phyloP scores from a whole-genome alignment of 352 stramenopile genomes.

The Plasmopara viticola region DNA sequence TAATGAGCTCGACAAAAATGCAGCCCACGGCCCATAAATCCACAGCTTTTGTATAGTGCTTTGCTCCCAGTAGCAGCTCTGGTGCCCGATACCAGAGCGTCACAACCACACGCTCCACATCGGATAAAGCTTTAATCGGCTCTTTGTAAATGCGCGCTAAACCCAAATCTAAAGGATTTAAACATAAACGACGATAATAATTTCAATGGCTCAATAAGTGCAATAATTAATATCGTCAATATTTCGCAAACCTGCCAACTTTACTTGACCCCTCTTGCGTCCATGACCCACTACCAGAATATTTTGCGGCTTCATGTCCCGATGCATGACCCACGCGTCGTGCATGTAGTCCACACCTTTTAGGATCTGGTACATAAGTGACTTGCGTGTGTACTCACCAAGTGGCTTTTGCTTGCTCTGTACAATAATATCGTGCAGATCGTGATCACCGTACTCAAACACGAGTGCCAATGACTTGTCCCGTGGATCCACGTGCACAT shows the following conservation, averaged over 20 bases:
- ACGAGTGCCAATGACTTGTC: slow-evolving; percentile 82
- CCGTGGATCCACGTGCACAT: slow-evolving; percentile 80
- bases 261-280: slow-evolving; percentile 78
- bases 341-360: slow-evolving; percentile 93
- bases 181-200: background rate
- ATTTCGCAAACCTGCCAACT: slow-evolving; percentile 39
- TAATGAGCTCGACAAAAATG: slow-evolving; percentile 93
- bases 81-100: slow-evolving; percentile 95
- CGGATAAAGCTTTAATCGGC: slow-evolving; percentile 82
- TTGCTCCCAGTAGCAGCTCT: slow-evolving; percentile 90
- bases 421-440: slow-evolving; percentile 85
- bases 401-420: slow-evolving; percentile 85
- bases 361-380: slow-evolving; percentile 89
- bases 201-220: background rate
- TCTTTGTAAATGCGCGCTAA: slow-evolving; percentile 86
- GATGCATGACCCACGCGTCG: slow-evolving; percentile 90
- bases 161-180: slow-evolving; percentile 58
- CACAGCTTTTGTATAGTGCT: slow-evolving; percentile 92
- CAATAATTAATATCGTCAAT: background rate
- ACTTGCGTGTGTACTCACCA: slow-evolving; percentile 89
- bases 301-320: slow-evolving; percentile 92
- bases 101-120: slow-evolving; percentile 90
- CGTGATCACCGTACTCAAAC: slow-evolving; percentile 88
- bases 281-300: slow-evolving; percentile 88
- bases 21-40: slow-evolving; percentile 96